A percentile compares a stretch with the other conserved stretches of the same genome.
phyloP scores from a whole-genome alignment of 2,329 filamentous ascomycete species.

The Colletotrichum brevisporum region DNA sequence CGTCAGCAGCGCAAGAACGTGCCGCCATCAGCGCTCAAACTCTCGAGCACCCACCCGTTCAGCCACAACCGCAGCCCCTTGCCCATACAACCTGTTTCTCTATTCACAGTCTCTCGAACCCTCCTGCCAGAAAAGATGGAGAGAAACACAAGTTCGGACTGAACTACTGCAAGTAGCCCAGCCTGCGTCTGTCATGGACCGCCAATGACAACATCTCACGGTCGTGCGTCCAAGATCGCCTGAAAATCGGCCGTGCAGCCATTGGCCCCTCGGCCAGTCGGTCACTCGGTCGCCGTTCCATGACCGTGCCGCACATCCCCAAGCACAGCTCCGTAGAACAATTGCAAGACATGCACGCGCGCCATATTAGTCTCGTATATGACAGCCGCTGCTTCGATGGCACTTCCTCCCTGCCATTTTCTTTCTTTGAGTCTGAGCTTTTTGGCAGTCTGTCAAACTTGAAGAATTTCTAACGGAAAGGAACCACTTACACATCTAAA shows the following conservation, averaged over 20 bases:
- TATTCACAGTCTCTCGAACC: constrained; percentile 3
- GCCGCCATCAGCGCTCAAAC: constrained; percentile 7
- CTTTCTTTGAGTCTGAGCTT: constrained; percentile 11
- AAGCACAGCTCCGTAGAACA: constrained; percentile 36
- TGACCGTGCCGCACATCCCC: constrained; percentile 40
- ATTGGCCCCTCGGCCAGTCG: constrained; percentile 39
- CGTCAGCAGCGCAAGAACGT: constrained; percentile 20
- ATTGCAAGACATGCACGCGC: constrained; percentile 1
- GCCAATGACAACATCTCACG: constrained; percentile 26
- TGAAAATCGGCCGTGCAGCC: constrained; percentile 33
- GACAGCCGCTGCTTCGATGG: constrained; percentile 15
- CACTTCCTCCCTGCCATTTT: not conserved
- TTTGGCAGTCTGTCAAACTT: not conserved
- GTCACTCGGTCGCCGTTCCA: constrained; percentile 30
- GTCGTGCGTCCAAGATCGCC: constrained; percentile 27
- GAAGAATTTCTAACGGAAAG: not conserved
- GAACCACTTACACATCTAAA: not conserved
- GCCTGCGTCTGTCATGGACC: not conserved
- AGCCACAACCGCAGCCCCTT: constrained; percentile 18
- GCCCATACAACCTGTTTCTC: not conserved
- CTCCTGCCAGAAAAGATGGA: not conserved
- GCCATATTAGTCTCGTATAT: constrained; percentile 31
- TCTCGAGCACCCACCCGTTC: constrained; percentile 3
- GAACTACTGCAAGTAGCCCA: not conserved
- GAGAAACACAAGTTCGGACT: constrained; percentile 29